phyloP scores from a whole-genome alignment of 805 yeast species.

The Candida sithepensis region DNA sequence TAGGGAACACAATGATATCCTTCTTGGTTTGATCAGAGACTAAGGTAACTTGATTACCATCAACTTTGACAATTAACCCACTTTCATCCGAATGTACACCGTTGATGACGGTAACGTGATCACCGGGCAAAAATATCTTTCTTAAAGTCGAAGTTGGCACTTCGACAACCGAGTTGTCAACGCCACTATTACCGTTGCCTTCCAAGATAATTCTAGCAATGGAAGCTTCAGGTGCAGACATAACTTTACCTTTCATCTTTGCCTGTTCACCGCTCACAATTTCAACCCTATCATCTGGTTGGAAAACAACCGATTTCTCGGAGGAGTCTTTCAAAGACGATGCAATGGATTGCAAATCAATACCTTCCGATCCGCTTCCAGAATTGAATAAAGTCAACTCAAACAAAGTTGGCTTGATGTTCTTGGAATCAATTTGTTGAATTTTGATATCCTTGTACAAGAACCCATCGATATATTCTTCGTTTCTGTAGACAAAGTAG shows the following conservation, averaged over 20 bases:
- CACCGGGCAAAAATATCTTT: conserved; percentile 86
- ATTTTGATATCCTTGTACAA: conserved; percentile 82
- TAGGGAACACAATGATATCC: conserved; percentile 90
- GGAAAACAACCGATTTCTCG: conserved; percentile 59
- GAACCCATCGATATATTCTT: conserved; percentile 87
- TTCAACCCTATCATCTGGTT: conserved; percentile 92
- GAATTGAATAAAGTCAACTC: conserved; percentile 80
- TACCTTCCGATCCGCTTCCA: conserved; percentile 76
- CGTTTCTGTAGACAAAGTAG: conserved; percentile 72
- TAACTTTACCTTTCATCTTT: conserved; percentile 78
- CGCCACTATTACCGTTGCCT: conserved; percentile 53
- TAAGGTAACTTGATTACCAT: conserved; percentile 82
- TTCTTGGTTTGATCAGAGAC: conserved; percentile 84
- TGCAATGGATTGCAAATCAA: conserved; percentile 83
- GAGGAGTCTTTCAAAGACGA: conserved; percentile 71
- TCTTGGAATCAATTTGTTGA: conserved; percentile 72
- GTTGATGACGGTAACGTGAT: conserved; percentile 86
- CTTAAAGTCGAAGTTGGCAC: conserved; percentile 80
- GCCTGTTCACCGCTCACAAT: conserved; percentile 91
- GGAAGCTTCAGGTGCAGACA: conserved; percentile 55
- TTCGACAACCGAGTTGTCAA: conserved; percentile 59
- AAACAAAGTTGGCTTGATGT: conserved; percentile 80
- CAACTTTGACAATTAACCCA: conserved; percentile 83
- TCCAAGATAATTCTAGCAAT: conserved; percentile 50
- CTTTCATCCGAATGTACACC: conserved; percentile 94